Evolutionary conservation across 805 yeast species (phyloP).

Genomic region (Clavispora phyllophila): DNA sequence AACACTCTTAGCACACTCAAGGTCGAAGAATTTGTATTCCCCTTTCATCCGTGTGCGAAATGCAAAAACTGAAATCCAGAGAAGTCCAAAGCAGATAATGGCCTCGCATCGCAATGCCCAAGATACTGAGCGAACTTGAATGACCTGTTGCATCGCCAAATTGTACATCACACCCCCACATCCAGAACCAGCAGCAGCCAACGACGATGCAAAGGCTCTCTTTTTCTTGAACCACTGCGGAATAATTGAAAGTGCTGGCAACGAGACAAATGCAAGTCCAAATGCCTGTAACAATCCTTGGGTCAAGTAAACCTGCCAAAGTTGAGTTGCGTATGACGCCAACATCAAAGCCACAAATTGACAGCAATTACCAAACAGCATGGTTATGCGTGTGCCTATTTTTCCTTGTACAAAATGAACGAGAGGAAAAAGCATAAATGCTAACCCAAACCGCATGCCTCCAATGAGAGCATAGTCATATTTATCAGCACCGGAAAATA

Average conservation of each 20-base stretch:
- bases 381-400: constrained; percentile 41
- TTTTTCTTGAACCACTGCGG: constrained; percentile 70
- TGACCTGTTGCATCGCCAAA: constrained; percentile 36
- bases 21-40: constrained; percentile 36
- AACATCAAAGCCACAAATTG: constrained; percentile 53
- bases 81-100: constrained; percentile 12
- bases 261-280: constrained; percentile 50
- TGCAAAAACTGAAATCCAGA: constrained; percentile 11
- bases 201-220: constrained; percentile 52
- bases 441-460: constrained; percentile 58
- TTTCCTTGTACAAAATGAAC: constrained; percentile 45
- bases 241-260: constrained; percentile 54
- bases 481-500: constrained; percentile 50
- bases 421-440: constrained; percentile 57
- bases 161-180: constrained; percentile 50
- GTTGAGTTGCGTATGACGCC: constrained; percentile 52
- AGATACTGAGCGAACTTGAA: constrained; percentile 29
- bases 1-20: constrained; percentile 28
- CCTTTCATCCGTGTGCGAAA: constrained; percentile 16
- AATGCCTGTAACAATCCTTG: constrained; percentile 64
- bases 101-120: constrained; percentile 50
- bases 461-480: constrained; percentile 64
- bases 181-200: constrained; percentile 45
- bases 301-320: constrained; percentile 65
- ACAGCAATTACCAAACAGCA: constrained; percentile 44